Evolutionary conservation across 202 grass and related monocot genomes (phyloP).

Genomic region (Saccharum hybrid): DNA sequence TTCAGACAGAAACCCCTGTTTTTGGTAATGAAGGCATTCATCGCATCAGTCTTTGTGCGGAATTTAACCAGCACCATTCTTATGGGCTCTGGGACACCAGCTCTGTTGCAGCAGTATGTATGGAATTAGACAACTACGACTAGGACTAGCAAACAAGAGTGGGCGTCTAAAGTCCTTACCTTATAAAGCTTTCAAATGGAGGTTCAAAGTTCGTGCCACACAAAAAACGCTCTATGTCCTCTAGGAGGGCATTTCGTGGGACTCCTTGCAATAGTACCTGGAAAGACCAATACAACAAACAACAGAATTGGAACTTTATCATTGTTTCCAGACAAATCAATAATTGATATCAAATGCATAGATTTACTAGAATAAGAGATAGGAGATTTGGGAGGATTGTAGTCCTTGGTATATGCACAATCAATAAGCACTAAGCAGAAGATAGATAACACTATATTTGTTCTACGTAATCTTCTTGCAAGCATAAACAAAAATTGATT

Average conservation of each 20-base stretch:
- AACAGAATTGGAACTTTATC: neutral
- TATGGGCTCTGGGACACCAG: slow-evolving; percentile 64
- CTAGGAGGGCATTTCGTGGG: slow-evolving; percentile 58
- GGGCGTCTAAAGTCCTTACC: slow-evolving; percentile 39
- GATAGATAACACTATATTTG: slow-evolving; percentile 11
- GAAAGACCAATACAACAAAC: slow-evolving; percentile 2
- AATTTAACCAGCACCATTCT: slow-evolving; percentile 69
- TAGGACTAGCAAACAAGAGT: slow-evolving; percentile 31
- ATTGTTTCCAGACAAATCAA: slow-evolving; percentile 31
- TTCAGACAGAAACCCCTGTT: slow-evolving; percentile 86
- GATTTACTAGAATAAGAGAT: neutral
- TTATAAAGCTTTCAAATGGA: slow-evolving; percentile 65
- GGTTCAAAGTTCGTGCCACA: slow-evolving; percentile 73
- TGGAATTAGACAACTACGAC: slow-evolving; percentile 25
- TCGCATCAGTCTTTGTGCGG: slow-evolving; percentile 64
- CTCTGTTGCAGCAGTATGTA: slow-evolving; percentile 44
- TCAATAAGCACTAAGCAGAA: neutral
- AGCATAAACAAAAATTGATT: slow-evolving; percentile 15
- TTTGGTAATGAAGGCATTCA: slow-evolving; percentile 67
- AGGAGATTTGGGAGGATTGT: neutral
- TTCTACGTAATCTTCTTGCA: neutral
- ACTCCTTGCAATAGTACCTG: slow-evolving; percentile 87
- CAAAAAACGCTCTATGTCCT: slow-evolving; percentile 84
- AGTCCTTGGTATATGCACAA: slow-evolving; percentile 25
- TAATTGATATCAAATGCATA: slow-evolving; percentile 6